phyloP scores from a whole-genome alignment of 306 rosid genomes.

The Dryas drummondii region DNA sequence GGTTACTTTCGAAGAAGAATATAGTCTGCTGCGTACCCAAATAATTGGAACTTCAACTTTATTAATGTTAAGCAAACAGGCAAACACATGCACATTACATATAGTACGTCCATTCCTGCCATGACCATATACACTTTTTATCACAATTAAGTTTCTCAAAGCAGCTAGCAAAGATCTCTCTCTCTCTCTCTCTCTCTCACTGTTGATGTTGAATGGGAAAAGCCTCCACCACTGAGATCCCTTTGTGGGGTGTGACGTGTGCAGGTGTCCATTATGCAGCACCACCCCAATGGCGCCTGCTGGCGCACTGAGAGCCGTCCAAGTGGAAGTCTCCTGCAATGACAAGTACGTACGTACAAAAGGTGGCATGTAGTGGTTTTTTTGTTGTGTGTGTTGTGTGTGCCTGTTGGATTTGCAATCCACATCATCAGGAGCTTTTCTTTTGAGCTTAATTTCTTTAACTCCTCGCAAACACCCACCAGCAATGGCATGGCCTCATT shows the following conservation, averaged over 20 bases:
- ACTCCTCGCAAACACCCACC: not conserved
- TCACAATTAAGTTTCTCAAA: too few relatives aligned
- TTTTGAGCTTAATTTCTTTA: constrained; percentile 3
- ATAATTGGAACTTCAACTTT: too few relatives aligned
- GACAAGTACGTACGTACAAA: constrained; percentile 21
- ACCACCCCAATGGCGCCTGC: constrained; percentile 9
- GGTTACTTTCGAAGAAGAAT: too few relatives aligned
- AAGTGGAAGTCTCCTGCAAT: constrained; percentile 17
- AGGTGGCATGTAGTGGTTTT: not conserved
- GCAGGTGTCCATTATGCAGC: constrained; percentile 19
- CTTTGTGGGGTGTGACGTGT: constrained; percentile 21
- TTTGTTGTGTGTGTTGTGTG: not conserved
- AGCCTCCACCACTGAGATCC: not conserved
- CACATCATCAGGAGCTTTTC: constrained; percentile 23
- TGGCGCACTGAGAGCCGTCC: not conserved
- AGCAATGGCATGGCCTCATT: not conserved
- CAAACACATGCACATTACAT: too few relatives aligned
- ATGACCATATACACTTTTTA: too few relatives aligned
- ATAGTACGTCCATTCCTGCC: too few relatives aligned
- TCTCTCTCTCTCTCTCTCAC: not conserved
- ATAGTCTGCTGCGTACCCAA: too few relatives aligned
- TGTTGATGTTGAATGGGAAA: not conserved
- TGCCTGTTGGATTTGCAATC: constrained; percentile 27
- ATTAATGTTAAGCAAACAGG: too few relatives aligned
- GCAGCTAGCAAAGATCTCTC: too few relatives aligned